These are phyloP conservation scores for Pyrenula aspistea DNA, from an alignment of 495 filamentous ascomycete genomes.

Conservation along the genomic window DNA sequence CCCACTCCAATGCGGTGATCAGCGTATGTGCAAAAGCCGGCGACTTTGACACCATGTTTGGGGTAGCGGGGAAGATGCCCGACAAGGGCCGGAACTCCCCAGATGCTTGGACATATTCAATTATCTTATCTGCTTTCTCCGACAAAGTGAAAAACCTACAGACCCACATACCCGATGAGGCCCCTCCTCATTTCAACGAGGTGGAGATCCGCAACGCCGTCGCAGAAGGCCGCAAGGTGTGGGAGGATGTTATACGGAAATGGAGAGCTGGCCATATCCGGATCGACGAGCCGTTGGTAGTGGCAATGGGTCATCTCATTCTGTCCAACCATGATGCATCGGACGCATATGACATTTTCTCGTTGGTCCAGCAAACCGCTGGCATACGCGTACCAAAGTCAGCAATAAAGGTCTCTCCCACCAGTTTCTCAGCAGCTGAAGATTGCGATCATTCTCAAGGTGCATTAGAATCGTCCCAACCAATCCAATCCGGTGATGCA, in stretches of 20 bases:
- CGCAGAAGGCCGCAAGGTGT: slow-evolving; percentile 54
- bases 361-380: slow-evolving; percentile 67
- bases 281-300: slow-evolving; percentile 63
- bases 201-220: slow-evolving; percentile 28
- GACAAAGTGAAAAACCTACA: slow-evolving; percentile 14
- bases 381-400: slow-evolving; percentile 23
- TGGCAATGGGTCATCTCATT: slow-evolving; percentile 64
- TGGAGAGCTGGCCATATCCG: slow-evolving; percentile 58
- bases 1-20: slow-evolving; percentile 79
- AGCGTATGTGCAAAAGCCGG: slow-evolving; percentile 58
- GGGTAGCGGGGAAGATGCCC: slow-evolving; percentile 52
- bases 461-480: neutral
- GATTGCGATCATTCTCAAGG: neutral
- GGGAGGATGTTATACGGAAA: slow-evolving; percentile 62
- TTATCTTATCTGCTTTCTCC: slow-evolving; percentile 61
- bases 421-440: neutral
- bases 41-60: slow-evolving; percentile 67
- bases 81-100: slow-evolving; percentile 47
- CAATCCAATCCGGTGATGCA: neutral
- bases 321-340: slow-evolving; percentile 40
- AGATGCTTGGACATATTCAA: slow-evolving; percentile 62
- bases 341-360: slow-evolving; percentile 59
- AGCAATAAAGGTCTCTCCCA: neutral
- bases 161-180: slow-evolving; percentile 4
- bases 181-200: slow-evolving; percentile 14